phyloP scores from a whole-genome alignment of 2,329 filamentous ascomycete genomes.

The Ophiognomonia clavigignenti-juglandacearum region DNA sequence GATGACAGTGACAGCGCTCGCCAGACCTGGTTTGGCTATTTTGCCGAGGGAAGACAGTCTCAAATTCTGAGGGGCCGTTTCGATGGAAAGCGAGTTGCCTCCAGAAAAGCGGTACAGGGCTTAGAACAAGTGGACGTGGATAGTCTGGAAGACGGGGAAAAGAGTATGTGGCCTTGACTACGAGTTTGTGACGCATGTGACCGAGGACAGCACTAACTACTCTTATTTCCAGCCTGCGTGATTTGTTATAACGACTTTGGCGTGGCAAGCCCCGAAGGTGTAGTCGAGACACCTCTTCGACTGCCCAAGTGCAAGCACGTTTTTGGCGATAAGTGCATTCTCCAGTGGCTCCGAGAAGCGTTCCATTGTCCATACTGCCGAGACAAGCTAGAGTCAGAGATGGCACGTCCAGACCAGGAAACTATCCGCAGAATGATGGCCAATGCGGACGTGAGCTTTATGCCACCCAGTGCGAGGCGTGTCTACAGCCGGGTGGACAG shows the following conservation, averaged over 20 bases:
- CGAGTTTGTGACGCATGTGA: not conserved
- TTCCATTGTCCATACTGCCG: conserved; percentile 62
- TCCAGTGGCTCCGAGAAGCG: conserved; percentile 60
- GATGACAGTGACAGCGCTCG: conserved; percentile 26
- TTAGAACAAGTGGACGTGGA: conserved; percentile 41
- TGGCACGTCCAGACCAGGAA: conserved; percentile 21
- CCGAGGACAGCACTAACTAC: not conserved
- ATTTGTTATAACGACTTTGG: conserved; percentile 64
- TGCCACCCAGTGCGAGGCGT: not conserved
- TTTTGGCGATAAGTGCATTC: conserved; percentile 61
- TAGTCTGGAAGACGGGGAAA: conserved; percentile 40
- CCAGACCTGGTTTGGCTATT: conserved; percentile 14
- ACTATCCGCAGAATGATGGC: conserved; percentile 23
- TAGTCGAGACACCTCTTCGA: conserved; percentile 51
- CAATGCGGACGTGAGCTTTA: not conserved
- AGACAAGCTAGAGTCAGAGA: conserved; percentile 52
- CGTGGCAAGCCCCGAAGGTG: conserved; percentile 50
- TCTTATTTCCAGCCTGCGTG: conserved; percentile 44
- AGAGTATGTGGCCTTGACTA: conserved; percentile 34
- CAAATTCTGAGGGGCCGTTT: conserved; percentile 43
- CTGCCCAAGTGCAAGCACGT: conserved; percentile 60
- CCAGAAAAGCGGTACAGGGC: conserved; percentile 39
- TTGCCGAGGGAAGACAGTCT: conserved; percentile 9
- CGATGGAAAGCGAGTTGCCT: conserved; percentile 41
- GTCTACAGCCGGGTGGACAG: not conserved